Base-by-base conservation (phyloP, 2,329 filamentous ascomycete genomes). In the Tolypocladium nubicola region DNA sequence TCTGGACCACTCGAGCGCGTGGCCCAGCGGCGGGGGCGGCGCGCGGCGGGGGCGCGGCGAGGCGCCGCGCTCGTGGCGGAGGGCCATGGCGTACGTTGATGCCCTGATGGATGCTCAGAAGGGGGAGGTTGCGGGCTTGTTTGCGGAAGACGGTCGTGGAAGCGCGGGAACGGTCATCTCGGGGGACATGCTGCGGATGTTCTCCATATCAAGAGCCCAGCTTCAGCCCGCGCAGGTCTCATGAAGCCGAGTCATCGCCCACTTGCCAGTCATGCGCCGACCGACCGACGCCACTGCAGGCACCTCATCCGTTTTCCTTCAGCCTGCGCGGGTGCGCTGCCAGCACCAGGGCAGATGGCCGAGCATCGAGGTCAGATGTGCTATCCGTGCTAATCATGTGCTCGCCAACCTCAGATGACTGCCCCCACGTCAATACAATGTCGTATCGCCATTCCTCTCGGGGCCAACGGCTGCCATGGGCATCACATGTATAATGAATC, bases 1-100 rank as follows among this genome's bases (percentile, higher is more conserved):
- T n/a, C n/a, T n/a, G 5, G 57, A 56, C 57, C 57, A 62, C 40
- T 63, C 61, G 16, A 60, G 57, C 38, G 58, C 59, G 52, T 63
- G 62, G 16, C 60, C 61, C n/a, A 52, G 53, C 19, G 58, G 56
- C 16, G 43, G 37, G 35, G 56, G n/a, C 4, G 45, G 43, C n/a
- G 55, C 4, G 14, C 47, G 33, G 45, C 23, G 26, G 26, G n/a
- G 45, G 45, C 11, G 45, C 2, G 45, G 26, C 16, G 45, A 49
- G 45, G 16, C 14, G 26, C 26, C 23, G 26, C 45, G 26, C 47
- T 50, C n/a, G 26, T 50, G 26, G 43, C 16, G 43, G 2, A 30
- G 23, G 14, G 43, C 13, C 43, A 47, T 47, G 23, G 23, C 16
- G 43, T 14, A 16, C 13, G 3, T 26, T n/a, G 14, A 19, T 16